Evolutionary conservation across 108 stramenopile genomes (phyloP), one percentile per base, ranked within the genome.

Genomic region (Conticribra guillardii): DNA sequence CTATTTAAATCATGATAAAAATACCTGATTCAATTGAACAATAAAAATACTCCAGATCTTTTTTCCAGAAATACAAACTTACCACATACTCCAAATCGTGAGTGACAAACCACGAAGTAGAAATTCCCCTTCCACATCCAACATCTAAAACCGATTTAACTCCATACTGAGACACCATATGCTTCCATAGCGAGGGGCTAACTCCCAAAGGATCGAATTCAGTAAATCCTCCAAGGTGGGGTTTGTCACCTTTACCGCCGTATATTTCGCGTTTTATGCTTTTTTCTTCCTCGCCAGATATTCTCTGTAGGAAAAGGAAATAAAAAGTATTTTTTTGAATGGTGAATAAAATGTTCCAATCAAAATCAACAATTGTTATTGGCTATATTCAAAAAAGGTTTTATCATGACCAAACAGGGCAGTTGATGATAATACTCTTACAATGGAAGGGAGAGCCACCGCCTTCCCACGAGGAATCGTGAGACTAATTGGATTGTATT

Each of bases 171-270:
- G 53, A 16, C 9, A 87, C 28, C 80, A 87, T 83, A 52, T 61
- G 50, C 15, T 57, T 70, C 87, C 87, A 91, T 0, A 72, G 34
- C 17, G 18, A 21, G 2, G 84, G 83, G 27, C 73, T 67, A 11
- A 91, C 61, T 4, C 87, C 87, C 8, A 53, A 9, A 26, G 41
- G 7, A 63, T 92, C 91, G 45, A 84, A 65, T 41, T 84, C 77
- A 1, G 91, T 85, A 60, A 92, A 92, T 28, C 90, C 90, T n/a
- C 90, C 64, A 29, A 91, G 69, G 58, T 91, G 90, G n/a, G 61
- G 55, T 46, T 65, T 69, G 55, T 91, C 90, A 16, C 87, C 87
- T 23, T 67, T 58, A 5, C 89, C 89, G 4, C 89, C 89, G 58
- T 90, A 90, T 33, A 49, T 41, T 15, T 69, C 66, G 0, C 81